Percentiles rank a stretch among this genome's conserved stretches.
Evolutionary conservation across 2,329 filamentous ascomycete species (phyloP).

Genomic region (Talaromyces rugulosus): DNA sequence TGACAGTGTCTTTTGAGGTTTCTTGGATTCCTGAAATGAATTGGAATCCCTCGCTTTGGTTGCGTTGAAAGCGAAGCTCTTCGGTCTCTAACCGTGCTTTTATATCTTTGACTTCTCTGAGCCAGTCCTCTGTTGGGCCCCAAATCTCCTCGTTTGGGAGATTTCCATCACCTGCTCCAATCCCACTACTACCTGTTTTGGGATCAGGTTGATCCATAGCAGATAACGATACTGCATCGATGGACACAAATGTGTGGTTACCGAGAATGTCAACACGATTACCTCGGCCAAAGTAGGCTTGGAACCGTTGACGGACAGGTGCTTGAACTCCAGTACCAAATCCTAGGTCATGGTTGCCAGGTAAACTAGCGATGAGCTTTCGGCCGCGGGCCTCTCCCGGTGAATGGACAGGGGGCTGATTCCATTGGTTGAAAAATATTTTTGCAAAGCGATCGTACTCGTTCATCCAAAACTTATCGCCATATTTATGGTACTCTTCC

Average conservation of each 20-base stretch:
- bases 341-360: conserved; percentile 92
- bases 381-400: conserved; percentile 61
- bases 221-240: conserved; percentile 84
- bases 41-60: conserved; percentile 52
- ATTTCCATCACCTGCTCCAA: conserved; percentile 44
- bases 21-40: conserved; percentile 61
- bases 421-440: conserved; percentile 74
- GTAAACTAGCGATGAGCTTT: conserved; percentile 78
- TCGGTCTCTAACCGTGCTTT: conserved; percentile 66
- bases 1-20: conserved; percentile 40
- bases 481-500: conserved; percentile 70
- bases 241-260: conserved; percentile 91
- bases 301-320: conserved; percentile 76
- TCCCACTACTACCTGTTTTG: conserved; percentile 42
- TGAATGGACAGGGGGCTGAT: conserved; percentile 52
- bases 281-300: conserved; percentile 82
- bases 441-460: conserved; percentile 84
- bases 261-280: conserved; percentile 88
- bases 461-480: conserved; percentile 74
- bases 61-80: conserved; percentile 63
- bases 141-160: conserved; percentile 62
- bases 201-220: conserved; percentile 59
- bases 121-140: conserved; percentile 69
- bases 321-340: conserved; percentile 82
- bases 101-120: conserved; percentile 60